Evolutionary conservation across 345 rosid genomes (phyloP).

Genomic region (Moricandia arvensis): DNA sequence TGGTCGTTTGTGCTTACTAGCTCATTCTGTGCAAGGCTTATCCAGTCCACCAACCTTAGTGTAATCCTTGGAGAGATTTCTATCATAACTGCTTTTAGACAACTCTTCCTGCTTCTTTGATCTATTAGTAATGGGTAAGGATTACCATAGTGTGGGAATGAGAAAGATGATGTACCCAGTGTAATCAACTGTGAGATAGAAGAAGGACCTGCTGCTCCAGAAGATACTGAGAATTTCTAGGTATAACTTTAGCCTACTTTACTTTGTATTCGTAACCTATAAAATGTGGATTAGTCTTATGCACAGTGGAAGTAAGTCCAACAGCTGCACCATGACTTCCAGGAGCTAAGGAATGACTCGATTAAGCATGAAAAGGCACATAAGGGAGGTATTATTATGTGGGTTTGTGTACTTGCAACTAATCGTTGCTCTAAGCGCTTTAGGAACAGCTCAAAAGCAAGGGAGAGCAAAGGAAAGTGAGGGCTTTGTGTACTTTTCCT

Average conservation of each 20-base stretch:
- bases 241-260: constrained; percentile 59
- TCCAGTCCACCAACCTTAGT: too few species aligned
- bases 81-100: constrained; percentile 38
- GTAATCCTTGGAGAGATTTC: too few species aligned
- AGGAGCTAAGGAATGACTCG: constrained; percentile 48
- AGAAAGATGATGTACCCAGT: constrained; percentile 41
- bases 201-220: constrained; percentile 47
- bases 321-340: constrained; percentile 42
- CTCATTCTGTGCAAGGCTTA: too few species aligned
- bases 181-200: constrained; percentile 40
- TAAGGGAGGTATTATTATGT: constrained; percentile 41
- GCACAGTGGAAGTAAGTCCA: constrained; percentile 56
- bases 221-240: constrained; percentile 47
- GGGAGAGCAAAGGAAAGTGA: too few species aligned
- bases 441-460: too few species aligned
- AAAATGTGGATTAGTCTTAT: constrained; percentile 48
- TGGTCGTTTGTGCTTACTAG: too few species aligned
- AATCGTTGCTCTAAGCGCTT: too few species aligned
- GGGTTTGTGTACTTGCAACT: too few species aligned
- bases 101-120: constrained; percentile 56
- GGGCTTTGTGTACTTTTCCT: too few species aligned
- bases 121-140: constrained; percentile 28
- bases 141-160: constrained; percentile 44
- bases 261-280: constrained; percentile 60
- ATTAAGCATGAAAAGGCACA: constrained; percentile 37